These are phyloP conservation scores for Polygonum maritimum DNA, from an alignment of 148 eudicot species.

Conservation along the genomic window DNA sequence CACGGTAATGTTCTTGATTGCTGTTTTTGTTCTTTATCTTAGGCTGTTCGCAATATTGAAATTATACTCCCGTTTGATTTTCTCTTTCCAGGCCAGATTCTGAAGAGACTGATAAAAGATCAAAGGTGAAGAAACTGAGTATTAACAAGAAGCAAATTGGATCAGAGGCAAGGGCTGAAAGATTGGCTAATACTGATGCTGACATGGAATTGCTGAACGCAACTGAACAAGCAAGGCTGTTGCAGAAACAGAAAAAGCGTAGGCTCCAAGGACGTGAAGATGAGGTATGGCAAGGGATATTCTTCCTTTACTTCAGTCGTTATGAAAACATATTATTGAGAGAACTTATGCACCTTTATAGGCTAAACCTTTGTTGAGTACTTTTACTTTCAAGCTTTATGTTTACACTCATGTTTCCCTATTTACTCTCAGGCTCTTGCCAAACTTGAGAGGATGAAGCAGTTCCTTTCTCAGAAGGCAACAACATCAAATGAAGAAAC, in stretches of 20 bases:
- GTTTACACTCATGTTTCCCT: background rate
- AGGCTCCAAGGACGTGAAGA: conserved; percentile 90
- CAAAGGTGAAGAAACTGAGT: conserved; percentile 58
- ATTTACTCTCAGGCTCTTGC: conserved; percentile 48
- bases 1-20: conserved; percentile 34
- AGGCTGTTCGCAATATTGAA: background rate
- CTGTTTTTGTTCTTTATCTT: background rate
- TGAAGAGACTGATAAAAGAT: conserved; percentile 50
- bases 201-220: conserved; percentile 64
- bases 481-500: conserved; percentile 26
- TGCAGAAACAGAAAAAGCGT: conserved; percentile 78
- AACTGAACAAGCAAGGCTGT: conserved; percentile 60
- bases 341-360: background rate
- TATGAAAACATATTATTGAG: too few species aligned
- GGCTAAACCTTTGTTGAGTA: background rate
- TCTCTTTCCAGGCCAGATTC: conserved; percentile 38
- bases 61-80: background rate
- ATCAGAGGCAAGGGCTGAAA: conserved; percentile 84
- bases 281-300: conserved; percentile 40
- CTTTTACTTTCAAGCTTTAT: background rate
- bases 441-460: conserved; percentile 64
- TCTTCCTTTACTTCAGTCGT: too few species aligned
- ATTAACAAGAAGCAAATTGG: conserved; percentile 89
- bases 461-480: conserved; percentile 28
- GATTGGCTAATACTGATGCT: conserved; percentile 66